Evolutionary conservation across 345 rosid species (phyloP).

Genomic region (Linum lewisii): DNA sequence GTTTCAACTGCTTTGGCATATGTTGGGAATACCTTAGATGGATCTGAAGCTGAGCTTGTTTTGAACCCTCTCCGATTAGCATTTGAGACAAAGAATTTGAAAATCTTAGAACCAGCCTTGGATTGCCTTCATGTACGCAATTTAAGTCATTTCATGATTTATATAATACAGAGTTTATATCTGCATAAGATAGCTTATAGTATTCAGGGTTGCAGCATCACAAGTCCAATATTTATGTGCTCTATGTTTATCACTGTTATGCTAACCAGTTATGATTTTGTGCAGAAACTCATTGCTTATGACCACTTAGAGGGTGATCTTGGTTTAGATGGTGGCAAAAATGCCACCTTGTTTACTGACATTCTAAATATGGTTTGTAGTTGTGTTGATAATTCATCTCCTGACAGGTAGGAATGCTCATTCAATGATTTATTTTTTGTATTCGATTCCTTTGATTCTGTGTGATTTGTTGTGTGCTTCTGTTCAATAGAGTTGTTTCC

Average conservation of each 20-base stretch:
- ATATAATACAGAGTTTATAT: neutral
- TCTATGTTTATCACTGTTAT: no score
- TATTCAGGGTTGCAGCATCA: no score
- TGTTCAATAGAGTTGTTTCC: no score
- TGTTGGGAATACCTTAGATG: conserved; percentile 83
- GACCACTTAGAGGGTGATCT: conserved; percentile 98
- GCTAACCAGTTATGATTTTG: no score
- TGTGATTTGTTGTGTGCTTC: conserved; percentile 12
- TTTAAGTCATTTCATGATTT: neutral
- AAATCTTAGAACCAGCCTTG: conserved; percentile 83
- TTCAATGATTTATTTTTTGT: neutral
- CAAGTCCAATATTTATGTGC: neutral
- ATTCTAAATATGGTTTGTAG: conserved; percentile 80
- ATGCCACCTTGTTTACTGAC: conserved; percentile 70
- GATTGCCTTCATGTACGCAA: conserved; percentile 93
- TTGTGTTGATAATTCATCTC: conserved; percentile 87
- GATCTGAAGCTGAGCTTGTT: conserved; percentile 75
- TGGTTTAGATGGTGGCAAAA: conserved; percentile 84
- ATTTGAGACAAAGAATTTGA: conserved; percentile 83
- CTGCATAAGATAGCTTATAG: no score
- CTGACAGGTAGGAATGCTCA: conserved; percentile 58
- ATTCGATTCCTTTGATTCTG: neutral
- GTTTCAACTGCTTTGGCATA: conserved; percentile 51
- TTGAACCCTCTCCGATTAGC: conserved; percentile 88
- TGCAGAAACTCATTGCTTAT: conserved; percentile 92